A percentile compares a stretch with the other conserved stretches of the same genome.
Evolutionary conservation across 1,284 basidiomycete species (phyloP).

Genomic region (Tilletia setariae): DNA sequence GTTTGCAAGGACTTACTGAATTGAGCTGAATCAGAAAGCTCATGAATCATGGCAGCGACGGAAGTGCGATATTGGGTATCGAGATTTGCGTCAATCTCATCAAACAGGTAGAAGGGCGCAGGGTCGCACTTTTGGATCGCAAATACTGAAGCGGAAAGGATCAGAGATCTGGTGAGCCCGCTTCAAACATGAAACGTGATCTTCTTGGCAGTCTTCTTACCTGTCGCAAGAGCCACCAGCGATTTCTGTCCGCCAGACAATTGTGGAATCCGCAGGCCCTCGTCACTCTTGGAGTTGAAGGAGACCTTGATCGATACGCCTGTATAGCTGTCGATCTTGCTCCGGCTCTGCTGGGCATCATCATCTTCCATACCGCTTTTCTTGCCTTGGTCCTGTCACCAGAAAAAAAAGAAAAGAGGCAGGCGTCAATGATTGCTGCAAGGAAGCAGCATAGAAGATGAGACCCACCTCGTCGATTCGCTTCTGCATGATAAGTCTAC

Average conservation of each 20-base stretch:
- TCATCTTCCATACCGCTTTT: constrained; percentile 14
- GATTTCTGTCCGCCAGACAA: constrained; percentile 97
- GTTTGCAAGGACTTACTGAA: constrained; percentile 61
- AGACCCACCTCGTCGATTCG: constrained; percentile 66
- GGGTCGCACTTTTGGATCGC: constrained; percentile 99
- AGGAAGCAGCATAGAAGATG: too few relatives aligned
- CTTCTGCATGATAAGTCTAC: constrained; percentile 85
- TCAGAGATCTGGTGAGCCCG: neutral
- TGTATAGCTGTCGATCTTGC: constrained; percentile 84
- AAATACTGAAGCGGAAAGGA: constrained; percentile 65
- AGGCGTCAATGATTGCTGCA: too few relatives aligned
- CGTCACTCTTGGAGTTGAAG: constrained; percentile 96
- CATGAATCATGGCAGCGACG: constrained; percentile 93
- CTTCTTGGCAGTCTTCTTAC: constrained; percentile 56
- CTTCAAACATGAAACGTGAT: neutral
- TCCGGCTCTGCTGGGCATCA: constrained; percentile 20
- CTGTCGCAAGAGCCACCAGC: constrained; percentile 88
- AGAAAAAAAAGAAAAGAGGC: too few relatives aligned
- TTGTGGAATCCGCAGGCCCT: constrained; percentile 92
- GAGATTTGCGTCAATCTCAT: constrained; percentile 97
- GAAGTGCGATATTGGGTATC: constrained; percentile 97
- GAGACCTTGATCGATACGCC: constrained; percentile 97
- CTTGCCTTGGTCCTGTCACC: constrained; percentile 12
- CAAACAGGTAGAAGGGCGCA: constrained; percentile 98
- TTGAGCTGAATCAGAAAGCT: constrained; percentile 79